Base-by-base conservation (phyloP, 208 protist genomes). In the Trypanosoma theileri region DNA sequence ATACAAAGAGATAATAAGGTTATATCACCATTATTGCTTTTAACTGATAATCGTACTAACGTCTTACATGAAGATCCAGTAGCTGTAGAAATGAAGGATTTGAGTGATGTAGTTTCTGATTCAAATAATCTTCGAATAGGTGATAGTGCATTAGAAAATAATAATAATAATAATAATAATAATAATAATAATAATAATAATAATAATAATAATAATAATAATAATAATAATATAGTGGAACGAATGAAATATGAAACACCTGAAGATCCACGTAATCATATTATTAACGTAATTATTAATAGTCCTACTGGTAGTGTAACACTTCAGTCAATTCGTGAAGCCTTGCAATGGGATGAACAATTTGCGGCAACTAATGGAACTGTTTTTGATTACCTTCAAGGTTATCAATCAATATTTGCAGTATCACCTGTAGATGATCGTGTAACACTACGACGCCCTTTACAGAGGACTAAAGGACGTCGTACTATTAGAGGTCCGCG, bases 341-440 rank as follows among this genome's bases (percentile, higher is more conserved):
- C 56, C 19, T 72, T 92, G 22, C 42, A 74, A 19, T 92, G 86
- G 84, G 72, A 73, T 40, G 61, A 71, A 12, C 45, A 69, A 12
- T 89, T 86, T 59, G 72, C 69, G 17, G 62, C 60, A 10, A 67
- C 71, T 40, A 88, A 88, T 69, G 86, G 86, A 9, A 71, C 60
- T 42, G 69, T 92, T 19, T 26, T 71, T 22, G 83, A 89, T 55
- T 92, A 86, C 46, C 75, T 92, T 51, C 81, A 89, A 41, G 84
- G 81, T 19, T 92, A 89, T 61, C 86, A 89, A 46, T 85, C 83
- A n/a, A 84, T 92, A 53, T 92, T 92, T 66, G 80, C 84, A 35
- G 77, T 89, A 13, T 92, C 83, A 1, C 86, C 86, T 12, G 59
- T 92, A 12, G 75, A 86, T 56, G 83, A 88, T 50, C 81, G 77